These are phyloP conservation scores for Xylaria sp. DNA, from an alignment of 2,329 filamentous ascomycete genomes.

Conservation along the genomic window DNA sequence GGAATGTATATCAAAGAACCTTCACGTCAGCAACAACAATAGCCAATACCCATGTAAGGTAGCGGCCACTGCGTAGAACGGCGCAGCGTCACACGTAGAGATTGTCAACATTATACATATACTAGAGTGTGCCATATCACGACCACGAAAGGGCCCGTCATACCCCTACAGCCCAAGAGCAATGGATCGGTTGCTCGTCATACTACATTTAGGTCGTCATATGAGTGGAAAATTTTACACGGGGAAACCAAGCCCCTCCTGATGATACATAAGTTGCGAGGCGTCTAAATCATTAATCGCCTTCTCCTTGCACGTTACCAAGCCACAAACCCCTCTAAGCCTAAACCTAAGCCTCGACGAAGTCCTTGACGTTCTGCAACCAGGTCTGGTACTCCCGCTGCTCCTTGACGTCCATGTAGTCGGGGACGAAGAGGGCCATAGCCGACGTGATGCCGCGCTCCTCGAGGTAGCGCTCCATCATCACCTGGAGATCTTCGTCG, in stretches of 20 bases:
- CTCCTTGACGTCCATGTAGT: conserved; percentile 98
- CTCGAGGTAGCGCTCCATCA: conserved; percentile 92
- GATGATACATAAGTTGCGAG: conserved; percentile 7
- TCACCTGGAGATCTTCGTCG: conserved; percentile 91
- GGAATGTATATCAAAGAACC: neutral
- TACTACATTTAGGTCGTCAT: conserved; percentile 17
- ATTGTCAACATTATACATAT: neutral
- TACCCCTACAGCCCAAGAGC: conserved; percentile 12
- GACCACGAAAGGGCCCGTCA: conserved; percentile 1
- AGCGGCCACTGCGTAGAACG: neutral
- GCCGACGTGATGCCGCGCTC: conserved; percentile 89
- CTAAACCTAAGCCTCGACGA: conserved; percentile 75
- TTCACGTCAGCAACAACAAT: neutral
- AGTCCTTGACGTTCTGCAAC: conserved; percentile 85
- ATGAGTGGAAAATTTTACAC: conserved; percentile 25
- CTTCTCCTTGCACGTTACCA: neutral
- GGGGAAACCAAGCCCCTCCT: conserved; percentile 6
- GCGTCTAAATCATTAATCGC: neutral
- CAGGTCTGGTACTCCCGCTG: conserved; percentile 94
- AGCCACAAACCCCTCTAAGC: neutral
- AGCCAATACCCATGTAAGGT: neutral
- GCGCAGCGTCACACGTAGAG: neutral
- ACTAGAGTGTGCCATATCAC: conserved; percentile 9
- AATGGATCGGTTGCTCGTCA: conserved; percentile 13
- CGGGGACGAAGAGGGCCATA: conserved; percentile 87